Percentiles rank a stretch among this genome's conserved stretches.
Evolutionary conservation across 192 early-diverging fungal genomes (phyloP).

Genomic region (Podila epigama): DNA sequence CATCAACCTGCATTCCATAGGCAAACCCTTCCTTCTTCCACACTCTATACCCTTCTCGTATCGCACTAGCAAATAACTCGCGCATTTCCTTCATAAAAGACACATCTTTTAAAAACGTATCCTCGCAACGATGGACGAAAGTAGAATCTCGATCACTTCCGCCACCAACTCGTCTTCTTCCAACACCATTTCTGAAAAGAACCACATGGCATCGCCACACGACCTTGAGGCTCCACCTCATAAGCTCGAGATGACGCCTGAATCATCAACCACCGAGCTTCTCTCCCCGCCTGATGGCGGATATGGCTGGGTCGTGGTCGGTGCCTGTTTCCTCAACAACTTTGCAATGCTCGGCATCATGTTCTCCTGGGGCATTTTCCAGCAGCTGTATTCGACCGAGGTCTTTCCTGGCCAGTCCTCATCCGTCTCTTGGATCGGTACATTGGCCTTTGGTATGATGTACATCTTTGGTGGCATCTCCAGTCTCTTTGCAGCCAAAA

Average conservation of each 20-base stretch:
- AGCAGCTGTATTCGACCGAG: constrained; percentile 52
- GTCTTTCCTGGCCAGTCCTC: constrained; percentile 49
- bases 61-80: too few relatives aligned
- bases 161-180: not conserved
- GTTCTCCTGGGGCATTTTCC: constrained; percentile 59
- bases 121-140: not conserved
- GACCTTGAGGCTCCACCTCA: not conserved
- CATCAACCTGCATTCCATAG: too few relatives aligned
- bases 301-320: constrained; percentile 55
- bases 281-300: constrained; percentile 49
- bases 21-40: too few relatives aligned
- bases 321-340: constrained; percentile 49
- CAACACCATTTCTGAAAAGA: not conserved
- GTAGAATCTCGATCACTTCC: not conserved
- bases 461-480: constrained; percentile 34
- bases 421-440: constrained; percentile 54
- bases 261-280: not conserved
- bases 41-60: too few relatives aligned
- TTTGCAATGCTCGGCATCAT: constrained; percentile 53
- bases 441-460: constrained; percentile 36
- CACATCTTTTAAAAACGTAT: too few relatives aligned
- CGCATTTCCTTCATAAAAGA: too few relatives aligned
- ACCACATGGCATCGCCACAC: not conserved
- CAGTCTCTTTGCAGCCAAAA: constrained; percentile 35
- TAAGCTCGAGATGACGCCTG: not conserved